Evolutionary conservation across 768 basidiomycete genomes (phyloP).

Genomic region (Naematelia encephala): DNA sequence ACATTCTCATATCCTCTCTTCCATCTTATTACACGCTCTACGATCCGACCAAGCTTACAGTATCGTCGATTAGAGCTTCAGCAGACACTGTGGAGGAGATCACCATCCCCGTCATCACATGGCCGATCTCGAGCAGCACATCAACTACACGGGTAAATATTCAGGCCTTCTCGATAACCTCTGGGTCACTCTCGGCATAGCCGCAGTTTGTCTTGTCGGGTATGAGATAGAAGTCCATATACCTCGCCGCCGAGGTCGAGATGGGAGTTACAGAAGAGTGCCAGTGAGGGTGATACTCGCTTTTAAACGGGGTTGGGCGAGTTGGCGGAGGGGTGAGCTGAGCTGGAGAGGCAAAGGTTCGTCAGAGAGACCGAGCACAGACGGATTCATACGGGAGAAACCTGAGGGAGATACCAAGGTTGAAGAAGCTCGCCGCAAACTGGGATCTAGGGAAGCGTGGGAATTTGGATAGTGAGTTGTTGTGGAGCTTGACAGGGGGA

Average conservation of each 20-base stretch:
- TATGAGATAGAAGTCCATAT: conserved; percentile 47
- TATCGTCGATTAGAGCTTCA: too few relatives aligned
- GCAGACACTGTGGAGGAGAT: too few relatives aligned
- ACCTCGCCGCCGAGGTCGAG: conserved; percentile 37
- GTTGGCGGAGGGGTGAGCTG: conserved; percentile 8
- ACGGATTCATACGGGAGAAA: not conserved
- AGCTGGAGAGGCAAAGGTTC: conserved; percentile 8
- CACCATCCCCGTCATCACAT: conserved; percentile 15
- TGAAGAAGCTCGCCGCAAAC: conserved; percentile 6
- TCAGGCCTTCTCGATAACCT: conserved; percentile 48
- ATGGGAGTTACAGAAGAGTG: conserved; percentile 32
- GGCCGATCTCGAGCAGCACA: conserved; percentile 43
- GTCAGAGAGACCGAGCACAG: conserved; percentile 3
- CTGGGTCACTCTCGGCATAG: conserved; percentile 45
- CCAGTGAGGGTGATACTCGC: conserved; percentile 25
- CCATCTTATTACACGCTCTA: too few relatives aligned
- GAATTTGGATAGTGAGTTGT: conserved; percentile 49
- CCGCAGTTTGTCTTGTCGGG: conserved; percentile 40
- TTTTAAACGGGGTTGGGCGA: conserved; percentile 17
- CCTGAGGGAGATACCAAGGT: conserved; percentile 4
- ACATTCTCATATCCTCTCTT: too few relatives aligned
- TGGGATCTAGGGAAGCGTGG: conserved; percentile 47
- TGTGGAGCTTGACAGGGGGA: not conserved
- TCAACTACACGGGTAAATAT: conserved; percentile 43
- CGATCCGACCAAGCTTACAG: too few relatives aligned